Evolutionary conservation across 306 rosid species (phyloP), one percentile per base, ranked within the genome.

Genomic region (Cyclanthera cordifolia): DNA sequence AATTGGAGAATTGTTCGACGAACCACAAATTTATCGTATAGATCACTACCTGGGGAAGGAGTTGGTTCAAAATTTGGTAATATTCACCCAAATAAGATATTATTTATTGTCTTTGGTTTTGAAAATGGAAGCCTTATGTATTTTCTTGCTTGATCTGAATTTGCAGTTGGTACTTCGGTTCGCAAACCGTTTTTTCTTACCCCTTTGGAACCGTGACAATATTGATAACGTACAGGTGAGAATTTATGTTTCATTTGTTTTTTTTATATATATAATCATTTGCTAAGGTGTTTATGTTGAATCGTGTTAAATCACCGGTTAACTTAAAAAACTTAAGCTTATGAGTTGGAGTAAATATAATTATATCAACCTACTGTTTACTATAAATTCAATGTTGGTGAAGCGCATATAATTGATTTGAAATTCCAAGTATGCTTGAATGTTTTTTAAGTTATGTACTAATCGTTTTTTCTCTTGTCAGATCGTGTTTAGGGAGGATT

Each of bases 11-110:
- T 83, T 93, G 76, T 93, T 93, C 53, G 88, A 86, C 2, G 99
- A 93, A 74, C 79, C 90, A 2, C 97, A 93, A 77, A 86, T 93
- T 78, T 93, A 88, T 74, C 99, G 96, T 68, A 93, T 93, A 65
- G 99, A 93, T 82, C 99, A 93, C 80, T 93, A 93, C 80, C 50
- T 93, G 87, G 99, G 99, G 70, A 93, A 93, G 81, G 99, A 93
- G 69, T 67, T 93, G 75, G 99, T 93, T 69, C 99, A 93, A 83
- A 93, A 93, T 78, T 67, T 93, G 99, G 99, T 93, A 88, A 75
- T 67, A 21, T 66, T 71, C 20, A 58, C 2, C 24, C 77, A 54
- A 55, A 69, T 57, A 28, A 51, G 63, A 19, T 27, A 53, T 73
- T 55, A 61, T 32, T 65, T 70, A 17, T 52, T 34, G 63, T 73